Evolutionary conservation across 139 green algal species (phyloP), one percentile per base, ranked within the genome.

Genomic region (Zygnema circumcarinatum): DNA sequence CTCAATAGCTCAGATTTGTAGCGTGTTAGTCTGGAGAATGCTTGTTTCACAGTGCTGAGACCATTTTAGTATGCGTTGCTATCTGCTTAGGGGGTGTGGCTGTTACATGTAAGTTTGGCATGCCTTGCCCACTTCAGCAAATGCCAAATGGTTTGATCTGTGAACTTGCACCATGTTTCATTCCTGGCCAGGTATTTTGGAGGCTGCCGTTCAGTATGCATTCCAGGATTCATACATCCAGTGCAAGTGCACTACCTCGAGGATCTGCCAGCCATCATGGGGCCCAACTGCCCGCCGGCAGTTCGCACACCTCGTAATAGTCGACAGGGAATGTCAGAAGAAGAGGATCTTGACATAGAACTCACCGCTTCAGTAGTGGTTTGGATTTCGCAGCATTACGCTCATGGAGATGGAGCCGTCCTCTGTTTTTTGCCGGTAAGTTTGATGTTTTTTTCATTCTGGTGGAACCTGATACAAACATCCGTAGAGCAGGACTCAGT

Each of bases 241-340:
- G 97, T 99, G 40, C 40, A 84, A 74, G 84, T 92, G 22, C 69
- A 92, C 3, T 98, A 94, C 92, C 88, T 99, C 67, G 97, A 99
- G 88, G 95, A 99, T 74, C 92, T 94, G 29, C 96, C 84, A 38
- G 82, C 2, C 41, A 7, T 39, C 31, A 75, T 72, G 32, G 82
- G 33, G 11, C 84, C 84, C 76, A 88, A 2, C 47, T 62, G 47
- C 16, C 47, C 47, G 7, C 16, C 47, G 7, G 16, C 16, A 62
- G 47, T 62, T 62, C 16, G 16, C 16, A 62, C 47, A 62, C 7
- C 47, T 25, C 16, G 7, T 7, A 62, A 62, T 62, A 7, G 47
- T 25, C 47, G 47, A 25, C 47, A 25, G 7, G 47, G 47, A 16
- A 62, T 16, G 16, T 7, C 7, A 83, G 39, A 79, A n/a, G 80